Conservation (phyloP, 78 protist species). For the Dictyostelium citrinum region DNA sequence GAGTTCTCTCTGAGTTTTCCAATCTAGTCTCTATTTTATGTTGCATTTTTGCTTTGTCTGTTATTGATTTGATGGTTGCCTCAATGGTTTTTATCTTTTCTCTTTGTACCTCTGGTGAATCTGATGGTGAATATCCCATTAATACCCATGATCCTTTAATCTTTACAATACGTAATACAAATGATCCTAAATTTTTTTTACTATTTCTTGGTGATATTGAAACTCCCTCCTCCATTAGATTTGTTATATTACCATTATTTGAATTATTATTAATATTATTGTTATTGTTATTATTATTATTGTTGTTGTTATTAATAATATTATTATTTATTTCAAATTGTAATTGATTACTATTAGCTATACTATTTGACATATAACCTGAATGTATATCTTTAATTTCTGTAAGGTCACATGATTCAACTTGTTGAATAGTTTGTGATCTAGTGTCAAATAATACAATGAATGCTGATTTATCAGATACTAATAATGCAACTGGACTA, state of each 20-base stretch:
- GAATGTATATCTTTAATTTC: conserved; percentile 48
- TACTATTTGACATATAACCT: conserved; percentile 30
- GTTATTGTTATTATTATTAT: not conserved
- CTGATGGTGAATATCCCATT: conserved; percentile 59
- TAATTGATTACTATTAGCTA: not conserved
- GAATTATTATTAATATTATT: not conserved
- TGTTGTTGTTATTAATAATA: not conserved
- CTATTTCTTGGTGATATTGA: conserved; percentile 9
- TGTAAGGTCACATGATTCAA: not conserved
- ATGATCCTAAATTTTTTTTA: conserved; percentile 25
- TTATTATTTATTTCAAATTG: not conserved
- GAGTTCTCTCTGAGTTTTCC: conserved; percentile 5
- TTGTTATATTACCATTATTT: not conserved
- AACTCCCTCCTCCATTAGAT: conserved; percentile 3
- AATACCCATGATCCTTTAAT: conserved; percentile 16
- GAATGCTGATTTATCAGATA: conserved; percentile 31
- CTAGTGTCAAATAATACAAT: conserved; percentile 34
- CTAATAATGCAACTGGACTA: conserved; percentile 34
- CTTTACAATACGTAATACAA: conserved; percentile 27
- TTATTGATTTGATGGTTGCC: conserved; percentile 26
- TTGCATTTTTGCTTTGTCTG: conserved; percentile 7
- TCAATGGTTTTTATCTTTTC: conserved; percentile 43
- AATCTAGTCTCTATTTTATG: conserved; percentile 15
- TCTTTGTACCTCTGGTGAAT: conserved; percentile 34
- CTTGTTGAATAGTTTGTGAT: conserved; percentile 31